Percentiles rank a stretch among this genome's conserved stretches.
Conservation (phyloP, 2,329 filamentous ascomycete genomes). For the Colletotrichum lentis region DNA sequence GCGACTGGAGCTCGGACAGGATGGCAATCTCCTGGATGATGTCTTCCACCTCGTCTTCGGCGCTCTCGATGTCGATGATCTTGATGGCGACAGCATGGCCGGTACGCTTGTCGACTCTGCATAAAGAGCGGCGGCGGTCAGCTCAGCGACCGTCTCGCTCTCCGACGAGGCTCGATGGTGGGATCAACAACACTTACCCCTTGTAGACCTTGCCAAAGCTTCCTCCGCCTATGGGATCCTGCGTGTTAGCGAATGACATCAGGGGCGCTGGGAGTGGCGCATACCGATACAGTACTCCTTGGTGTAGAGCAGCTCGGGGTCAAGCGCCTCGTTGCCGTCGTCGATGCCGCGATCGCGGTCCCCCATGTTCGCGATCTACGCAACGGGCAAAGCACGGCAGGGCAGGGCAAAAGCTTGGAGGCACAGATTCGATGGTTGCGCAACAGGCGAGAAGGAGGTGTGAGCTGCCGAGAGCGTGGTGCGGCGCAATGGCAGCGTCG, state of each 20-base stretch:
- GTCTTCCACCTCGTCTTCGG: constrained; percentile 98
- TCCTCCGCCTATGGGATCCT: constrained; percentile 73
- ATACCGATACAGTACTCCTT: constrained; percentile 89
- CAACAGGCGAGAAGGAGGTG: background rate
- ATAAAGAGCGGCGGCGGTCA: constrained; percentile 8
- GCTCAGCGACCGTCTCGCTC: constrained; percentile 22
- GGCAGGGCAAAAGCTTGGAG: background rate
- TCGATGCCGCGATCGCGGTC: constrained; percentile 58
- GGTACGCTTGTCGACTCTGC: constrained; percentile 87
- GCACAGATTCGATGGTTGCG: background rate
- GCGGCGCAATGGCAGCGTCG: background rate
- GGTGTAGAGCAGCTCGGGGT: constrained; percentile 91
- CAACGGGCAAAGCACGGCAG: background rate
- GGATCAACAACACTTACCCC: constrained; percentile 65
- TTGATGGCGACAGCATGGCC: constrained; percentile 97
- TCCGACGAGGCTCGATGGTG: background rate
- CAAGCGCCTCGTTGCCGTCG: constrained; percentile 65
- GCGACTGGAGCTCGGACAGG: constrained; percentile 92
- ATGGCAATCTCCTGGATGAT: constrained; percentile 99
- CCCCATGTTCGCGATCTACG: constrained; percentile 51
- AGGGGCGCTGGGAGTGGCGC: constrained; percentile 41
- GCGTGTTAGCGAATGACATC: constrained; percentile 23
- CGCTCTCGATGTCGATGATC: constrained; percentile 97
- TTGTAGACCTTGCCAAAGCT: constrained; percentile 99
- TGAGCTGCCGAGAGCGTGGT: background rate